A percentile compares a stretch with the other conserved stretches of the same genome.
Conservation (phyloP, 306 rosid genomes). For the Dryas octopetala region DNA sequence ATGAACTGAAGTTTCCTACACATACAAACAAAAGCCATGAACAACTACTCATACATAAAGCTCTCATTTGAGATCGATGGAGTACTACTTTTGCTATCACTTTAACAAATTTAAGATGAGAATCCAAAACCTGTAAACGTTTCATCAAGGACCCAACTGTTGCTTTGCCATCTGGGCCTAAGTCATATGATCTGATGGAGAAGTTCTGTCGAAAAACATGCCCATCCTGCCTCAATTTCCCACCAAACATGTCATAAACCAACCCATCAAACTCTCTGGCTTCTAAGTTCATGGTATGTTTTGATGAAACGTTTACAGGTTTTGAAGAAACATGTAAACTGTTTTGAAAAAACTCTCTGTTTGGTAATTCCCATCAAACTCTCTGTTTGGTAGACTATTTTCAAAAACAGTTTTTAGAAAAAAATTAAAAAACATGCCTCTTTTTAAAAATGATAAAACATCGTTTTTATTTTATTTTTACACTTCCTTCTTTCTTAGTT, state of each 20-base stretch:
- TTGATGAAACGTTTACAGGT: too few relatives aligned
- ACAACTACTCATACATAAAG: background rate
- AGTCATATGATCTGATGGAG: constrained; percentile 24
- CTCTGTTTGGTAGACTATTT: background rate
- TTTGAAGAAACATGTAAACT: too few relatives aligned
- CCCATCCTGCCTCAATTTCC: constrained; percentile 10
- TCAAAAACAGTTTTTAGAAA: too few relatives aligned
- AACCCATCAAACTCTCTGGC: background rate
- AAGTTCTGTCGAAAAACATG: constrained; percentile 24
- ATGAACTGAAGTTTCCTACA: constrained; percentile 29
- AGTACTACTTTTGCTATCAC: background rate
- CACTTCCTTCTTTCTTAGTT: too few relatives aligned
- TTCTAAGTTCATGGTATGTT: background rate
- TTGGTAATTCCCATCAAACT: background rate
- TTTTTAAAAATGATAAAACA: too few relatives aligned
- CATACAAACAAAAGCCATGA: background rate
- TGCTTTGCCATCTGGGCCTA: constrained; percentile 23
- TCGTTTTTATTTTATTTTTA: too few relatives aligned
- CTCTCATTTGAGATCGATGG: background rate
- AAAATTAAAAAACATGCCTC: too few relatives aligned
- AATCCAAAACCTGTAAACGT: constrained; percentile 15
- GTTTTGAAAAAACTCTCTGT: too few relatives aligned
- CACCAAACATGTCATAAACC: background rate
- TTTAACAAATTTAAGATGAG: background rate
- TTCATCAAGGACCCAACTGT: constrained; percentile 12